Conservation (phyloP, 148 eudicot genomes). For the Heliosperma pusillum region DNA sequence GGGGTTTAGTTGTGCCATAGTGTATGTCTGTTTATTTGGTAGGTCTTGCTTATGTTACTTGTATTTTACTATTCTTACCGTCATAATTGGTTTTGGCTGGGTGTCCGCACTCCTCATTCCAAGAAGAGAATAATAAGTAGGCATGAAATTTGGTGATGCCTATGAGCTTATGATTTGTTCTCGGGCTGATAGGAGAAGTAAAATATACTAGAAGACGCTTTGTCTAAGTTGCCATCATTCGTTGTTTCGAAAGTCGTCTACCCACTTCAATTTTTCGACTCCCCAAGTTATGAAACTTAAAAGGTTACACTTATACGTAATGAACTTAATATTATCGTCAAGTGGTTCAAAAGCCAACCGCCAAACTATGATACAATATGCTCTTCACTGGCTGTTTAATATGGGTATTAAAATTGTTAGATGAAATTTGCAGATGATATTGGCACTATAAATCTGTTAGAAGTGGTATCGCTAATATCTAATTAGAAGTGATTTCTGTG, state of each 20-base stretch:
- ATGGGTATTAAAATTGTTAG: background rate
- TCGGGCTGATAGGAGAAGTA: background rate
- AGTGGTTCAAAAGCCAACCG: background rate
- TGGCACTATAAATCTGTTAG: background rate
- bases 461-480: background rate
- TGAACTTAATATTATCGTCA: background rate
- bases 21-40: background rate
- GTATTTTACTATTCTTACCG: background rate
- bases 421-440: background rate
- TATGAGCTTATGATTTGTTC: background rate
- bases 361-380: background rate
- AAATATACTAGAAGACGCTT: background rate
- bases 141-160: background rate
- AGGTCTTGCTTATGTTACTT: background rate
- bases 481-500: background rate
- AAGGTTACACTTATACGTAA: background rate
- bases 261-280: background rate
- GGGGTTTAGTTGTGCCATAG: background rate
- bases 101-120: background rate
- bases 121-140: too few relatives aligned
- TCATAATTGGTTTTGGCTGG: background rate
- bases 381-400: background rate
- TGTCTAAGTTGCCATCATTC: background rate
- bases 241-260: background rate
- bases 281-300: background rate